Percentiles rank a stretch among this genome's conserved stretches.
Evolutionary conservation across 257 asterid genomes (phyloP).

Genomic region (Fraxinus cuspidata): DNA sequence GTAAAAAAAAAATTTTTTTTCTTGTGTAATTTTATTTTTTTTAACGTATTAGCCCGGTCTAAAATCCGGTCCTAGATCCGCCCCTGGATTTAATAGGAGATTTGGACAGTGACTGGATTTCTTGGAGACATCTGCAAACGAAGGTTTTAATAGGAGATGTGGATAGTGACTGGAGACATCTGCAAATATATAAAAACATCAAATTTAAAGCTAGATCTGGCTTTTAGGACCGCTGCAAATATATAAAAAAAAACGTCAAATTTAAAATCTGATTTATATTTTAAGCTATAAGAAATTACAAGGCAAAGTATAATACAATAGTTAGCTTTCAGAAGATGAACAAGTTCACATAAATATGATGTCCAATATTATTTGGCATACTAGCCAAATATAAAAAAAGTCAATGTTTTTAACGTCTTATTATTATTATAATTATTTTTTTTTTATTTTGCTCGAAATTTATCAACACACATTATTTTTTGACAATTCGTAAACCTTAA

Average conservation of each 20-base stretch:
- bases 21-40: too few species aligned
- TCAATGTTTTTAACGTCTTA: not conserved
- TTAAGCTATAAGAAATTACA: too few species aligned
- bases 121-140: slow-evolving; percentile 34
- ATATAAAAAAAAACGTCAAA: too few species aligned
- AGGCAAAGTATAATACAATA: too few species aligned
- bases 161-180: not conserved
- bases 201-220: not conserved
- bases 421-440: too few species aligned
- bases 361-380: not conserved
- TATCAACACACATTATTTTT: not conserved
- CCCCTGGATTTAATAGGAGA: slow-evolving; percentile 25
- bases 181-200: too few species aligned
- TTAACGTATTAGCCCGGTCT: too few species aligned
- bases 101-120: slow-evolving; percentile 10
- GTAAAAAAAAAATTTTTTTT: too few species aligned
- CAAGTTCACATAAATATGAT: too few species aligned
- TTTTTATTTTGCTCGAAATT: not conserved
- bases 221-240: not conserved
- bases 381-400: not conserved
- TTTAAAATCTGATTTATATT: too few species aligned
- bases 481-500: not conserved
- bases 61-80: too few species aligned
- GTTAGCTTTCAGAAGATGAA: too few species aligned
- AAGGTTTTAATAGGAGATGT: slow-evolving; percentile 10